These are phyloP conservation scores for Orobanche coerulescens DNA, from an alignment of 257 asterid species.

Conservation along the genomic window DNA sequence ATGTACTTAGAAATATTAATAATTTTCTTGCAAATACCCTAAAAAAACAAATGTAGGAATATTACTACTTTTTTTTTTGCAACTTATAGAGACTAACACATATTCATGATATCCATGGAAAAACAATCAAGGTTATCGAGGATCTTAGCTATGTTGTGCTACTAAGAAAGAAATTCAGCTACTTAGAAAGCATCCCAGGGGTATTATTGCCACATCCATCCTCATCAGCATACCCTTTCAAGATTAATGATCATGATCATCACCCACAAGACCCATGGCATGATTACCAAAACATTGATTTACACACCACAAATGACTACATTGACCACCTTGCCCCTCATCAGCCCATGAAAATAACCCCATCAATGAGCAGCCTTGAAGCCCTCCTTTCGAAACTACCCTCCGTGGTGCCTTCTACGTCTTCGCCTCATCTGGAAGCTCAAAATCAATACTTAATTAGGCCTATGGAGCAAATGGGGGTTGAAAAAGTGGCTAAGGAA, in stretches of 20 bases:
- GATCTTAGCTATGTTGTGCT: conserved; percentile 86
- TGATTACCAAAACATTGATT: conserved; percentile 25
- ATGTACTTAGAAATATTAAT: too few species aligned
- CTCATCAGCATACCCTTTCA: conserved; percentile 55
- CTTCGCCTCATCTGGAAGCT: conserved; percentile 30
- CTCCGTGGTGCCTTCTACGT: conserved; percentile 47
- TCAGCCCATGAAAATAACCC: conserved; percentile 56
- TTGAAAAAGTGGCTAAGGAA: conserved; percentile 45
- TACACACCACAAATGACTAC: conserved; percentile 21
- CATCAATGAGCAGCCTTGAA: conserved; percentile 96
- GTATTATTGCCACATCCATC: conserved; percentile 92
- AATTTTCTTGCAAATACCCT: too few species aligned
- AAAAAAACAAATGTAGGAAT: too few species aligned
- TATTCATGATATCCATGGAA: neutral
- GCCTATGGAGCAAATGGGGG: conserved; percentile 35
- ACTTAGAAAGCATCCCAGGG: conserved; percentile 96
- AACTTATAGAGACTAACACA: neutral
- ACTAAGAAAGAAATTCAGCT: conserved; percentile 79
- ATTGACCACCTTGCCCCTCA: conserved; percentile 31
- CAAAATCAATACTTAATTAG: conserved; percentile 33
- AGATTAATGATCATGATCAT: conserved; percentile 24
- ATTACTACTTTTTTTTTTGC: too few species aligned
- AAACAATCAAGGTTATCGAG: conserved; percentile 56
- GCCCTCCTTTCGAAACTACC: conserved; percentile 94
- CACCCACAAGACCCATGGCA: conserved; percentile 51